phyloP scores from a whole-genome alignment of 352 stramenopile genomes.

The Phytophthora podocarpi region DNA sequence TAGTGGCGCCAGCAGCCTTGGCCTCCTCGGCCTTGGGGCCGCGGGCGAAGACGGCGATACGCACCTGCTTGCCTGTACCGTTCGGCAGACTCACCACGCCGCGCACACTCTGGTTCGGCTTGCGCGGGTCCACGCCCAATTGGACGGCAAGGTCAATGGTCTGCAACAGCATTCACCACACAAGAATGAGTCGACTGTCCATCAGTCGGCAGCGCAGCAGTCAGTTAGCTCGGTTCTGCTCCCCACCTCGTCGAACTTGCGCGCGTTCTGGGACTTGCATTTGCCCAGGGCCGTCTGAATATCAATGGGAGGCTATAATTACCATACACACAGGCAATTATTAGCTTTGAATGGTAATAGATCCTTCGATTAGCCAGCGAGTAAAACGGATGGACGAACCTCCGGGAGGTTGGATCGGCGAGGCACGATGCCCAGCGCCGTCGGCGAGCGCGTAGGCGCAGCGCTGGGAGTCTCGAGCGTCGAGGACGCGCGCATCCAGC shows the following conservation, averaged over 20 bases:
- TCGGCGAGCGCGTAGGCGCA: constrained; percentile 53
- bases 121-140: constrained; percentile 85
- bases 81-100: constrained; percentile 87
- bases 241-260: constrained; percentile 88
- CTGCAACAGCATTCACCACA: constrained; percentile 30
- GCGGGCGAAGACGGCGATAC: constrained; percentile 91
- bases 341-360: constrained; percentile 4
- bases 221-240: neutral
- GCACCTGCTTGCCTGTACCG: constrained; percentile 86
- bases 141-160: constrained; percentile 87
- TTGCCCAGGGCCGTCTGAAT: constrained; percentile 58
- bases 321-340: neutral
- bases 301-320: constrained; percentile 54
- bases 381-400: constrained; percentile 34
- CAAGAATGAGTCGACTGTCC: constrained; percentile 4
- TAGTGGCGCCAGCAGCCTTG: constrained; percentile 85
- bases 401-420: constrained; percentile 53
- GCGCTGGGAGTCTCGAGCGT: constrained; percentile 34
- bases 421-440: constrained; percentile 69
- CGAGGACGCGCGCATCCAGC: constrained; percentile 52
- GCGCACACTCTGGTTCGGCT: constrained; percentile 90
- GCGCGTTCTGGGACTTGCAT: constrained; percentile 63
- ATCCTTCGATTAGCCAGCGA: neutral
- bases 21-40: constrained; percentile 90
- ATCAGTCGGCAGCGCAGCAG: neutral